Conservation (phyloP, 495 filamentous ascomycete species). For the Baudoinia panamericana region DNA sequence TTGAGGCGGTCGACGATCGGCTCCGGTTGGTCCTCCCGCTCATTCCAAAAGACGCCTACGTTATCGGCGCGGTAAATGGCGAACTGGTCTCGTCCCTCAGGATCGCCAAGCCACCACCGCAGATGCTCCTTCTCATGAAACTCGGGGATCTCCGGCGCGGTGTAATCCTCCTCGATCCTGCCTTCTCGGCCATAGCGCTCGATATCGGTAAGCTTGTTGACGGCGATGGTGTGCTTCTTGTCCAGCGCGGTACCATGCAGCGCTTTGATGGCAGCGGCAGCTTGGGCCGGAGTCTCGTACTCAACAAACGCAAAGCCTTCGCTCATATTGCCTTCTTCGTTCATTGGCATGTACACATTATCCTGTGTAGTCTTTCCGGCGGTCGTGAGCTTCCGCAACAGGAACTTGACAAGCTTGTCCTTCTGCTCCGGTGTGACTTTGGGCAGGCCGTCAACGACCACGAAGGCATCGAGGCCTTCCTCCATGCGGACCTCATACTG, state of each 20-base stretch:
- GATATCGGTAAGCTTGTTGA: slow-evolving; percentile 97
- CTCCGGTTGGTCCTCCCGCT: slow-evolving; percentile 82
- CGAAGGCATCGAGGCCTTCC: slow-evolving; percentile 87
- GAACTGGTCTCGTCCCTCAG: slow-evolving; percentile 81
- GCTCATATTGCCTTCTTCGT: slow-evolving; percentile 60
- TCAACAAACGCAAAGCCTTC: slow-evolving; percentile 83
- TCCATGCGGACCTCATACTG: slow-evolving; percentile 92
- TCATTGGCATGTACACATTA: slow-evolving; percentile 81
- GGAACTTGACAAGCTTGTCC: slow-evolving; percentile 83
- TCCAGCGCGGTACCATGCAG: slow-evolving; percentile 76
- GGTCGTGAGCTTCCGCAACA: slow-evolving; percentile 76
- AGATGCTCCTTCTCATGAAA: slow-evolving; percentile 91
- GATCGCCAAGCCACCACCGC: slow-evolving; percentile 79
- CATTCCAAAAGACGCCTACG: slow-evolving; percentile 95
- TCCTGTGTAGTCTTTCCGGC: slow-evolving; percentile 78
- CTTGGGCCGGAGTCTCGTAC: slow-evolving; percentile 84
- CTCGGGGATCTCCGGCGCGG: slow-evolving; percentile 57
- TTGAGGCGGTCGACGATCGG: slow-evolving; percentile 75
- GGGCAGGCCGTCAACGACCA: slow-evolving; percentile 88
- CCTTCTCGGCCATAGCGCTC: slow-evolving; percentile 92
- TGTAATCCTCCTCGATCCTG: slow-evolving; percentile 79
- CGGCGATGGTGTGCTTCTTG: slow-evolving; percentile 83
- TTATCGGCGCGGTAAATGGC: slow-evolving; percentile 79
- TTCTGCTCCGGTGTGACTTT: slow-evolving; percentile 69
- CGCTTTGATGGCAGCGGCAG: slow-evolving; percentile 69